These are phyloP conservation scores for Avena eriantha DNA, from an alignment of 176 grass and related monocot genomes.

Conservation along the genomic window DNA sequence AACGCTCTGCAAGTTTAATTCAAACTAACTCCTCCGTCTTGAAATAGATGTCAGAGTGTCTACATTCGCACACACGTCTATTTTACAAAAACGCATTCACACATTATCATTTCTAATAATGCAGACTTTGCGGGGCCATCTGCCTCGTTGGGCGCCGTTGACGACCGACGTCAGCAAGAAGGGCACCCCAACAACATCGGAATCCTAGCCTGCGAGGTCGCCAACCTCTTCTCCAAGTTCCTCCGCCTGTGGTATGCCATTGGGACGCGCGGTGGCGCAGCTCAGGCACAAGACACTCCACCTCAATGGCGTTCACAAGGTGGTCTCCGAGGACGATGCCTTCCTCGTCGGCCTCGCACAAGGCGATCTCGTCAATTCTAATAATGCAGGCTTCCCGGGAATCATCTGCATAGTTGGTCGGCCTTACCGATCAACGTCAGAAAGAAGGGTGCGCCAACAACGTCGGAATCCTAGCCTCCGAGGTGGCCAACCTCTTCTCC, in stretches of 20 bases:
- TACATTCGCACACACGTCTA: no score
- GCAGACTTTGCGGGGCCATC: background rate
- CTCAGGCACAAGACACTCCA: constrained; percentile 63
- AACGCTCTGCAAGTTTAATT: no score
- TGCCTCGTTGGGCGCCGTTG: background rate
- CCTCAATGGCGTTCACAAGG: constrained; percentile 64
- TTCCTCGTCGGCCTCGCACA: constrained; percentile 67
- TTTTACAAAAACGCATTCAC: no score
- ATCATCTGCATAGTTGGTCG: no score
- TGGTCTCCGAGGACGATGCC: constrained; percentile 78
- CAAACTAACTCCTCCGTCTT: no score
- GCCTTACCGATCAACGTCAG: no score
- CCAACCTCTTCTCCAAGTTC: constrained; percentile 77
- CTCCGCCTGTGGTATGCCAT: constrained; percentile 69
- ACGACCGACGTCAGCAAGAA: background rate
- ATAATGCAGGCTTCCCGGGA: no score
- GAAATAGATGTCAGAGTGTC: no score
- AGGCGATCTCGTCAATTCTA: constrained; percentile 52
- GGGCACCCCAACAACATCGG: constrained; percentile 26
- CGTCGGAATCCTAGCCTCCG: no score
- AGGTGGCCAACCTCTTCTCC: no score
- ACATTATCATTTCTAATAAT: no score
- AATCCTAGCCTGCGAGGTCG: constrained; percentile 84
- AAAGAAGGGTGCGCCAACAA: no score
- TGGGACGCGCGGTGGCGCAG: constrained; percentile 55